Base-by-base conservation (phyloP, 2,329 filamentous ascomycete genomes). In the Eurotiales sp. region DNA sequence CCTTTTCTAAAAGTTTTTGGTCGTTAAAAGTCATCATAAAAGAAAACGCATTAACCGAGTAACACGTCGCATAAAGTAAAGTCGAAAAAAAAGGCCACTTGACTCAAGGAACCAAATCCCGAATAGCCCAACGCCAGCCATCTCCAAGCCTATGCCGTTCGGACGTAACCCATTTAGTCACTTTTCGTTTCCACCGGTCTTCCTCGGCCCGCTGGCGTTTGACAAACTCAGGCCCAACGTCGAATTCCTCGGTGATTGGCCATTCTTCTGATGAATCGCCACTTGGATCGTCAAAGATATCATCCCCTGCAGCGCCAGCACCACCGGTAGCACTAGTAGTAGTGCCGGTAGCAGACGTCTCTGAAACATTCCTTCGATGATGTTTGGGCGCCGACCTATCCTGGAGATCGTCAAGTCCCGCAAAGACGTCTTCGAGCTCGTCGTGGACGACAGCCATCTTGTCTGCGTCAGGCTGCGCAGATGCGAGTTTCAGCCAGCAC, bases 171-270 rank as follows among this genome's bases (percentile, higher is more conserved):
- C 93, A 99, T 62, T 82, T 85, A 65, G 88, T 86, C 59, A 92
- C 92, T 72, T 91, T 92, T 67, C 85, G 85, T 59, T 86, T 81
- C 93, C 93, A 99, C 55, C 88, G 81, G 43, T 89, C 86, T 72
- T 99, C 93, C 71, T 99, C 93, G 63, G 92, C 90, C 54, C 88
- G 81, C 65, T 97, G 92, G 56, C 91, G 80, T 61, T 86, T 81
- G 56, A 97, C 85, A 65, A 97, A 99, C 68, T 95, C 90, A 3
- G 92, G 93, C 0, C 93, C 93, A 51, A 99, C 90, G 65, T 99
- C 93, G 62, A 99, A 99, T 67, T 99, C 93, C 70, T 99, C 93
- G 47, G 90, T 90, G 11, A 96, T 88, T 45, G 89, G 82, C 80
- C 88, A 92, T 63, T 91, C 87, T 61, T 90, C 87, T 52, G 70